Evolutionary conservation across 371 early-diverging fungal species (phyloP).

Genomic region (Actinomucor elegans): DNA sequence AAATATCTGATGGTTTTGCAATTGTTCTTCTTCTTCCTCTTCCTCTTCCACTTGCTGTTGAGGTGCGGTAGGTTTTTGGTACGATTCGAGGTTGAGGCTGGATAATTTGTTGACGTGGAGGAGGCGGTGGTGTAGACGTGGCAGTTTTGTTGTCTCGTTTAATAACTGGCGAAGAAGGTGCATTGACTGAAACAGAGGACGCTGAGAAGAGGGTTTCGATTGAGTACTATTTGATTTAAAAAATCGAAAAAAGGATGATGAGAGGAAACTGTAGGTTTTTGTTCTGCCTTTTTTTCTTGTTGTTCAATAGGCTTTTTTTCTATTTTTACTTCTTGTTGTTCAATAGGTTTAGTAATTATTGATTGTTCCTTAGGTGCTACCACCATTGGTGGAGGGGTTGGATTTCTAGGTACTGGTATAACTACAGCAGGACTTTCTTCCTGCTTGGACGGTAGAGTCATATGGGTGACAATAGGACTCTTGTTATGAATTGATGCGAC

Average conservation of each 20-base stretch:
- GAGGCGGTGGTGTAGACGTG: not conserved
- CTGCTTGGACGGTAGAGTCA: too few species aligned
- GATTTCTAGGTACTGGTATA: not conserved
- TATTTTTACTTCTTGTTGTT: too few species aligned
- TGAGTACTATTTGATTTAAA: slow-evolving; percentile 7
- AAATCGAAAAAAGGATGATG: slow-evolving; percentile 8
- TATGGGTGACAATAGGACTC: too few species aligned
- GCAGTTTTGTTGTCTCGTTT: not conserved
- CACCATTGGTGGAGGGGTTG: too few species aligned
- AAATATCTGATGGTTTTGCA: slow-evolving; percentile 21
- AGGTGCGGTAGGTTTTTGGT: not conserved
- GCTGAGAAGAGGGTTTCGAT: not conserved
- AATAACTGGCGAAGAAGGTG: slow-evolving; percentile 5
- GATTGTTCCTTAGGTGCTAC: too few species aligned
- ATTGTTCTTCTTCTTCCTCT: slow-evolving; percentile 20
- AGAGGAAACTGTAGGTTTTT: slow-evolving; percentile 3
- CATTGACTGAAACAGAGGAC: slow-evolving; percentile 7
- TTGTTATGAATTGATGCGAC: too few species aligned
- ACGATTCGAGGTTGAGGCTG: not conserved
- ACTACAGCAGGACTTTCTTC: not conserved
- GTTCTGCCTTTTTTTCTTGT: too few species aligned
- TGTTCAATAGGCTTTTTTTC: too few species aligned
- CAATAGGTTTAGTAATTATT: too few species aligned
- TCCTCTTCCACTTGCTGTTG: slow-evolving; percentile 4
- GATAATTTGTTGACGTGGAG: not conserved